Base-by-base conservation (phyloP, 129 eudicot genomes). In the Flaveria sonorensis region DNA sequence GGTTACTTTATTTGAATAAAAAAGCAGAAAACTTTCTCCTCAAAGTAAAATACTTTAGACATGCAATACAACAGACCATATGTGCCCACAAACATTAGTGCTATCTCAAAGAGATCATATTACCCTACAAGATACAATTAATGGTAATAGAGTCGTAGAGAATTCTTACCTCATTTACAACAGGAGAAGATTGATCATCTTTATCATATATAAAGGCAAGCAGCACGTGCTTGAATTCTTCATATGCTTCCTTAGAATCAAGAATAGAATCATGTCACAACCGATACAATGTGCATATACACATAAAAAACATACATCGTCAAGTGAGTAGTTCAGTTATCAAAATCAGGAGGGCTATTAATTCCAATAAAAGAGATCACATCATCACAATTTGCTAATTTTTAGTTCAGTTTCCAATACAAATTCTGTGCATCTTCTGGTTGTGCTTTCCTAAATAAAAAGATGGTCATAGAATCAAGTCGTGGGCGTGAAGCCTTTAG, bases 181-280 rank as follows among this genome's bases (percentile, higher is more conserved):
- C 99, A 39, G 99, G 99, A 73, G 99, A 95, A 15, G 77, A 83
- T 87, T 83, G 85, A 81, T 95, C 99, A 80, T 95, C 87, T 81
- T 95, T 82, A 77, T 91, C 92, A 79, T 86, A 95, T 57, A 95
- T 88, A 66, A 95, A 78, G 55, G 97, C 97, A 39, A 95, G 92
- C 73, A 95, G 85, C 59, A 89, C 85, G 79, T 95, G 99, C 92
- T 95, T 95, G 82, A 95, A 95, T 85, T 95, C 99, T 88, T 92
- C 99, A 79, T 95, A 95, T 73, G 99, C 99, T 95, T 95, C 99
- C 99, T 95, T 88, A 13, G 83, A 77, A 80, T 45, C 76, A 81
- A 71, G 80, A 79, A 81, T 74, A 80, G 76, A 76, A 70, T 78
- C 63, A 76, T 70, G 79, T 88, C 82, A 87, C 83, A 78, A 47